Base-by-base conservation (phyloP, 768 basidiomycete species). In the Aureoboletus auriporus region DNA sequence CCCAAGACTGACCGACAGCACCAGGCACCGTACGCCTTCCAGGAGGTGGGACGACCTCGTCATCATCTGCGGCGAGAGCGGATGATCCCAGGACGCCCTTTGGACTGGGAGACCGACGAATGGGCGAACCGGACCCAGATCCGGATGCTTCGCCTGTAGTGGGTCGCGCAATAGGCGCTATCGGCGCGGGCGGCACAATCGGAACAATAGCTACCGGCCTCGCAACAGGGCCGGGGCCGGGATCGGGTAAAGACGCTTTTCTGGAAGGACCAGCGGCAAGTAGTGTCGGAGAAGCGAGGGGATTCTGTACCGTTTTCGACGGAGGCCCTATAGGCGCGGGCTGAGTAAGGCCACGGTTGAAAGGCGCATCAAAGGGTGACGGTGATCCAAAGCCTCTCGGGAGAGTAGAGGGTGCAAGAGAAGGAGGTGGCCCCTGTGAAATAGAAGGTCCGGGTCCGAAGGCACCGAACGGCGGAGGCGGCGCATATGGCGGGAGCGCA, bases 31-130 rank as follows among this genome's bases (percentile, higher is more conserved):
- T 66, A 8, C 77, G 70, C 41, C 79, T 65, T 33, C 77, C 69
- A 7, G 75, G 73, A 14, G 75, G 68, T 35, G 75, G 67, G 13
- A 90, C 78, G 10, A 89, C 84, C 60, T 90, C 88, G 61, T 91
- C 89, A 51, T 88, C 88, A 51, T 89, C 87, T 12, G 86, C 79
- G 3, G 82, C 79, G 16, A 90, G 74, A 16, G 89, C 88, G 5
- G 84, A 84, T 12, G 88, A 89, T 11, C 89, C 89, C 7, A 89
- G 71, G 31, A 83, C 69, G 35, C 82, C 81, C 60, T 89, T 89
- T 8, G 77, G 77, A 51, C 76, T 77, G 5, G 77, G 75, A 31
- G 77, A 75, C 9, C 75, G 72, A 39, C 73, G 69, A 14, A 66
- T 67, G 10, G 78, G 76, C 1, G 85, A 87, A 4, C 80, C 82